A percentile compares a stretch with the other conserved stretches of the same genome.
These are phyloP conservation scores for Echria macrotheca DNA, from an alignment of 495 filamentous ascomycete genomes.

Conservation along the genomic window DNA sequence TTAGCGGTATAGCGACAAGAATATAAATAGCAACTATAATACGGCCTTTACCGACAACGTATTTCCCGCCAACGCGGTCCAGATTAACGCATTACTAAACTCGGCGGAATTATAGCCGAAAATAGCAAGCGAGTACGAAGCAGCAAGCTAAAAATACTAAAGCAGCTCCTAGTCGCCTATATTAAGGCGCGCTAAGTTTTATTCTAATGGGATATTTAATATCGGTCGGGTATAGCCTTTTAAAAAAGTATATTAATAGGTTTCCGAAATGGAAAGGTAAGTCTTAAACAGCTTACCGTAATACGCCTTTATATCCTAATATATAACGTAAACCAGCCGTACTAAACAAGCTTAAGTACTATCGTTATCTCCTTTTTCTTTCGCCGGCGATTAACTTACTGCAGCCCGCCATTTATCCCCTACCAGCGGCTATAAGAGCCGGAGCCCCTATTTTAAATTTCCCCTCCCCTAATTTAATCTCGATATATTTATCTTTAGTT, in stretches of 20 bases:
- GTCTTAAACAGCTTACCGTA: no score
- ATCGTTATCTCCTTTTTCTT: no score
- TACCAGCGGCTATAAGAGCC: no score
- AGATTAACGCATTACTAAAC: constrained; percentile 22
- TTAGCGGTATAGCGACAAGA: constrained; percentile 28
- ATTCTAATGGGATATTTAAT: not conserved
- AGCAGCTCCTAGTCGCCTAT: not conserved
- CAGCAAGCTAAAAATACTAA: not conserved
- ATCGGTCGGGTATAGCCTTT: not conserved
- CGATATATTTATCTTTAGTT: no score
- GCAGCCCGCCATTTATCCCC: no score
- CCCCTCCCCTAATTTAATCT: no score
- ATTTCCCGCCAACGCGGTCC: constrained; percentile 16
- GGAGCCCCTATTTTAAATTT: no score
- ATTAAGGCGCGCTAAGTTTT: not conserved
- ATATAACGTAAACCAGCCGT: not conserved
- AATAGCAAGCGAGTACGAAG: constrained; percentile 20
- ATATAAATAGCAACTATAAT: constrained; percentile 25
- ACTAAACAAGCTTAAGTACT: no score
- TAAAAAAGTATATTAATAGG: not conserved
- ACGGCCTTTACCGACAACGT: constrained; percentile 20
- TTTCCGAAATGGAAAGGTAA: no score
- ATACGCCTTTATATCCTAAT: not conserved
- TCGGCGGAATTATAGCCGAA: constrained; percentile 16
- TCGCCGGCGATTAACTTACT: no score